These are phyloP conservation scores for Monosporozyma solicola DNA, from an alignment of 805 yeast genomes.

Conservation along the genomic window DNA sequence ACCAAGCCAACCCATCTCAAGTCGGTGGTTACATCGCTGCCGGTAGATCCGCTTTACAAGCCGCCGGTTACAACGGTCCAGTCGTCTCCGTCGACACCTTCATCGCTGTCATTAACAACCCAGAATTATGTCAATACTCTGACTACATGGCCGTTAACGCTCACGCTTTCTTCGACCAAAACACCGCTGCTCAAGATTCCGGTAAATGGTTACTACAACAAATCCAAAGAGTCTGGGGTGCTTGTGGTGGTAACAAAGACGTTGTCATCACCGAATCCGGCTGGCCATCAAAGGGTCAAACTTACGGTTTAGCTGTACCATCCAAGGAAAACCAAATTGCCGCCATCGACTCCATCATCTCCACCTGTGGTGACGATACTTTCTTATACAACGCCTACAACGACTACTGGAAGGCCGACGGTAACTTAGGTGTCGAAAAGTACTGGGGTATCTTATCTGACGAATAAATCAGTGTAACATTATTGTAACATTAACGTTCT, in stretches of 20 bases:
- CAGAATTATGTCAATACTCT: constrained; percentile 75
- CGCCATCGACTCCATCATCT: constrained; percentile 59
- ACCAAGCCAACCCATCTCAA: constrained; percentile 65
- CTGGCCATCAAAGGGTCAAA: constrained; percentile 89
- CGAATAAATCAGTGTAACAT: constrained; percentile 5
- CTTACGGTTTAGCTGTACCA: constrained; percentile 77
- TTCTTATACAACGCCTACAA: constrained; percentile 78
- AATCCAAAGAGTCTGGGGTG: constrained; percentile 81
- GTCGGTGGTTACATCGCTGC: constrained; percentile 51
- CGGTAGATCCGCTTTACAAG: constrained; percentile 62
- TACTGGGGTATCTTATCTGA: constrained; percentile 66
- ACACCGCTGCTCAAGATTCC: constrained; percentile 64
- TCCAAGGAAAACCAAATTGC: constrained; percentile 63
- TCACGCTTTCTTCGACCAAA: constrained; percentile 93
- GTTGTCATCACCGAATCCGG: constrained; percentile 90
- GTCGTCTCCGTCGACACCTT: constrained; percentile 95
- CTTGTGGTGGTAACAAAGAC: constrained; percentile 67
- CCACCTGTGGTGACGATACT: constrained; percentile 55
- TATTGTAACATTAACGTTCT: not conserved
- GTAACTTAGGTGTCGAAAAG: constrained; percentile 64
- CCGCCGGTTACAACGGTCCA: constrained; percentile 86
- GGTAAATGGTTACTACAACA: constrained; percentile 87
- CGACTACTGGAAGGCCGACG: constrained; percentile 82
- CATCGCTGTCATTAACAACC: constrained; percentile 91
- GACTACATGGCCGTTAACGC: constrained; percentile 97